phyloP scores from a whole-genome alignment of 768 basidiomycete genomes.

The Cyclocybe aegerita region DNA sequence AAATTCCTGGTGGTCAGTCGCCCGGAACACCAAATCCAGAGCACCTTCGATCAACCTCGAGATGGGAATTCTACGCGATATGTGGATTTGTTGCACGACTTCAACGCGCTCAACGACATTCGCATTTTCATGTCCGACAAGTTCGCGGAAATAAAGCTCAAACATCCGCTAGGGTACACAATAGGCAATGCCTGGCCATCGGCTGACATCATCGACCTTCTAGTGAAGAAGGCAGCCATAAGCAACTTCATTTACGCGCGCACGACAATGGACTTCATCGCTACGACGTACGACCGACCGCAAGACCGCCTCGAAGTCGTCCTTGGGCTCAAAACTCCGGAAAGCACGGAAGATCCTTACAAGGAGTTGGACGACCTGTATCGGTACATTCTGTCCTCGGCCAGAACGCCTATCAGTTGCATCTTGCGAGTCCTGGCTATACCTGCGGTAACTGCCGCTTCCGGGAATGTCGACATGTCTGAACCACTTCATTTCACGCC shows the following conservation, averaged over 20 bases:
- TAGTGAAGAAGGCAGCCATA: background rate
- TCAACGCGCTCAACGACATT: too few species aligned
- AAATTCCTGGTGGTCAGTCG: too few species aligned
- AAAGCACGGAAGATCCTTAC: background rate
- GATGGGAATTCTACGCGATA: too few species aligned
- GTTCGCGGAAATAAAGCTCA: too few species aligned
- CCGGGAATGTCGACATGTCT: too few species aligned
- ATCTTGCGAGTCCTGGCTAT: background rate
- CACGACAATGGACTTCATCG: constrained; percentile 6
- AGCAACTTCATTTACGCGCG: constrained; percentile 3
- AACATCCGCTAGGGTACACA: too few species aligned
- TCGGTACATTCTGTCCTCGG: background rate
- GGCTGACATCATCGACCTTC: background rate
- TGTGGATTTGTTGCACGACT: too few species aligned
- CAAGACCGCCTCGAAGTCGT: background rate
- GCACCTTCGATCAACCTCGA: too few species aligned
- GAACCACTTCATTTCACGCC: background rate
- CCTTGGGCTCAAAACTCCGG: background rate
- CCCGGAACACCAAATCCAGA: too few species aligned
- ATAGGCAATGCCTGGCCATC: background rate
- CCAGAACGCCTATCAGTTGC: background rate
- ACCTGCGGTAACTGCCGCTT: too few species aligned
- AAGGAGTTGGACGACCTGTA: background rate
- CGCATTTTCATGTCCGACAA: too few species aligned
- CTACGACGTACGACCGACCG: background rate